Evolutionary conservation across 805 yeast species (phyloP).

Genomic region (Metschnikowia drakensbergensis): DNA sequence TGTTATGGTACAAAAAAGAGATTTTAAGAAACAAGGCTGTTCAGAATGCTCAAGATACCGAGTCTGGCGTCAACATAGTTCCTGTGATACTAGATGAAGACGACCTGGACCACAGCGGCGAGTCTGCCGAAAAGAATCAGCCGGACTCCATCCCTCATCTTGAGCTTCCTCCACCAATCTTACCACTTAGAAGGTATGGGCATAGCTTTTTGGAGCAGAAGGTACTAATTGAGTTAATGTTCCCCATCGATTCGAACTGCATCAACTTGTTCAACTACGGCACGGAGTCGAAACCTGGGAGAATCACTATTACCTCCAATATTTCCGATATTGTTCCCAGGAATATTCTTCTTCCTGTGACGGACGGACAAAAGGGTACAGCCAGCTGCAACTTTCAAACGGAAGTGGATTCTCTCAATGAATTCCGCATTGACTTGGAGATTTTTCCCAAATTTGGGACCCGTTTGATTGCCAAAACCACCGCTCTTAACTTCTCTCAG

Average conservation of each 20-base stretch:
- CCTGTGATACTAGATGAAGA: conserved; percentile 23
- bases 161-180: conserved; percentile 91
- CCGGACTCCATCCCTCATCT: conserved; percentile 84
- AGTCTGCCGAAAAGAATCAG: conserved; percentile 25
- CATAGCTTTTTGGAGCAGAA: conserved; percentile 92
- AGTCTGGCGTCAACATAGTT: background rate
- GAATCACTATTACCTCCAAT: conserved; percentile 76
- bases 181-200: conserved; percentile 90
- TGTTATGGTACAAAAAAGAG: conserved; percentile 42
- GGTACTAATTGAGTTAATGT: conserved; percentile 73
- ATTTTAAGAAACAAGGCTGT: conserved; percentile 3
- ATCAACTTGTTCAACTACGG: conserved; percentile 43
- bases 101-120: conserved; percentile 38
- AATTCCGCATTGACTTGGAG: conserved; percentile 79
- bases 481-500: conserved; percentile 58
- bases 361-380: conserved; percentile 48
- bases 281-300: conserved; percentile 58
- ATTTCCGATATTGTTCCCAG: conserved; percentile 83
- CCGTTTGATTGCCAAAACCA: conserved; percentile 81
- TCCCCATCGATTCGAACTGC: conserved; percentile 48
- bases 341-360: conserved; percentile 73
- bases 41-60: background rate
- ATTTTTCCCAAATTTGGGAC: conserved; percentile 95
- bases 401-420: conserved; percentile 58
- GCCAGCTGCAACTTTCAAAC: conserved; percentile 77